Evolutionary conservation across 768 basidiomycete genomes (phyloP), one percentile per base, ranked within the genome.

Genomic region (Pluteus cervinus): DNA sequence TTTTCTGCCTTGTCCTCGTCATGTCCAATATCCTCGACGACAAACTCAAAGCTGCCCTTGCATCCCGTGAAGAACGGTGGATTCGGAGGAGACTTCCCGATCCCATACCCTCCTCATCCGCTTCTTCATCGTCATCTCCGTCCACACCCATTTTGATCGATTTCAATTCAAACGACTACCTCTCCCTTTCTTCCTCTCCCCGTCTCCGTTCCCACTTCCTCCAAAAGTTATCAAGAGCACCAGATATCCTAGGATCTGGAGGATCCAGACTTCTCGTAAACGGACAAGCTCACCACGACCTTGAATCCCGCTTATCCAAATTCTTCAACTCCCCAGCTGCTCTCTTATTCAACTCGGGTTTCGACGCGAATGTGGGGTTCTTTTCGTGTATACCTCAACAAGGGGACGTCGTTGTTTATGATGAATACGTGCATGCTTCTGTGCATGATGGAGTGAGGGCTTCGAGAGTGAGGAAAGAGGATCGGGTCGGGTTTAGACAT

Each of bases 141-240:
- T 6, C 31, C 11, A 25, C 14, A 10, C 48, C 52, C 0, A 49
- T 53, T 38, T 45, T 68, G 16, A 61, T 71, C 37, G 86, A 91
- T 53, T 89, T 90, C 57, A 83, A 73, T n/a, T 86, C 89, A 3
- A 96, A 94, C 58, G 90, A 96, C 59, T 96, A 93, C 60, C 82
- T 96, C 37, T 90, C 89, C 0, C 70, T 96, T 17, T 66, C 90
- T 2, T 56, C 64, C 14, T 86, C 80, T 2, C 49, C 68, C 1
- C 43, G 47, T 14, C 68, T 92, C 9, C 80, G 82, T 20, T 37
- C 55, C 0, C 63, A 58, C 7, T 84, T 90, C 51, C 68, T 93
- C 23, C 22, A 49, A 3, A 70, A 73, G 37, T 69, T 87, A 9
- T 46, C 56, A 3, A 34, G 39, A 0, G 63, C 71, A 1, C 75